Base-by-base conservation (phyloP, 257 asterid genomes). In the Penstemon eatonii region DNA sequence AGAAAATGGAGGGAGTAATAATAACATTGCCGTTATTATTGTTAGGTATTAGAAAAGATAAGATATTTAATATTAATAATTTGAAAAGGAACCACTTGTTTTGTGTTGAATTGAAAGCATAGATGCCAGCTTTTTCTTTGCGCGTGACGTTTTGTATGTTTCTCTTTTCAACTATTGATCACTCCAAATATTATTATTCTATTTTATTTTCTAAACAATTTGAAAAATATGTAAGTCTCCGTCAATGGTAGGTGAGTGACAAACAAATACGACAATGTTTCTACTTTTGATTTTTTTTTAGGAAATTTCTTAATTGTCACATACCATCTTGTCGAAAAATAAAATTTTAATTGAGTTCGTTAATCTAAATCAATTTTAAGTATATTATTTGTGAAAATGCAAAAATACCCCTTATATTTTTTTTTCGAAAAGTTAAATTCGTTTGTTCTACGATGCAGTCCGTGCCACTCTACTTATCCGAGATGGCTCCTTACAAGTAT, bases 401-500 rank as follows among this genome's bases (percentile, higher is more conserved):
- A 25, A 25, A 25, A 25, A 25, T 25, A 25, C 2, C 33, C 2
- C 33, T 25, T 25, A 25, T 25, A 25, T 2, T 25, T 25, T 25
- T 1, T 25, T 25, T 15, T 15, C 18, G 18, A 15, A 15, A 25
- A 25, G 42, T 54, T 51, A 51, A 52, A 8, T 63, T 46, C 8
- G 12, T 62, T 66, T 66, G 56, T 33, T 60, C 9, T 43, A 9
- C 12, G 9, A 7, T 66, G 54, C 82, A 83, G 88, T 71, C 86
- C 1, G 88, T 83, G 39, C 88, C 88, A 8, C 80, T 83, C 3
- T 83, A 83, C 72, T 79, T 83, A 3, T 83, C 88, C 0, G 88
- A 83, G 60, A 83, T 83, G 88, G 88, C 88, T n/a, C 88, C 86
- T 0, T 83, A 75, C 82, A 80, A 74, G 51, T 83, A 75, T 73